Evolutionary conservation across 1,139 yeast genomes (phyloP), one percentile per base, ranked within the genome.

Genomic region (Casaregolazyma lundiana): DNA sequence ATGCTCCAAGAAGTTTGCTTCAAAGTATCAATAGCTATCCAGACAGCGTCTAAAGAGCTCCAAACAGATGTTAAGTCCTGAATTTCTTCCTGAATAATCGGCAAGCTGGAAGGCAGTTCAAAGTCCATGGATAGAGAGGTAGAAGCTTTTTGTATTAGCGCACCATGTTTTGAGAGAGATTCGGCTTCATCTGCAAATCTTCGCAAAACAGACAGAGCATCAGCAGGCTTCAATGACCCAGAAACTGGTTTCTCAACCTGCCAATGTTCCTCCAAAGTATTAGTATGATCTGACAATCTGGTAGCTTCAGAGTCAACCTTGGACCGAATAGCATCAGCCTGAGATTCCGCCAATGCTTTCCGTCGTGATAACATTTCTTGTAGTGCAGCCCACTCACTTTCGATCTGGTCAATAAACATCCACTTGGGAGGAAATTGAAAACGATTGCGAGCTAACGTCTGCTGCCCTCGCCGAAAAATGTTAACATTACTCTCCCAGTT

Each of bases 331-430:
- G 70, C 58, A 13, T 71, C 78, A 16, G 58, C 54, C 48, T 80
- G 76, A 0, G 69, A 68, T 5, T 70, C 64, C n/a, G 85, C 65
- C 5, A 69, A 56, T 1, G 54, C 52, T 3, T 63, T 57, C 52
- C 76, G 76, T 30, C 65, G 63, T 0, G 56, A 57, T 22, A 79
- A 52, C 2, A 81, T 63, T 17, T 77, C 72, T 0, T 59, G 53
- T 7, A 85, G 61, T 4, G 77, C 69, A 0, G 70, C 61, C 49
- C 75, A 61, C 45, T 77, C 78, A 48, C 69, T 72, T 21, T 78
- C 81, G 1, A 87, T 55, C 54, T 85, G 94, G 41, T 84, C 94
- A 38, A 71, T 69, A 58, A 69, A 77, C 1, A 81, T 53, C 87
- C 92, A 84, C 21, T 73, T 73, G 0, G 62, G 43, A 0, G 83